Conservation (phyloP, 2,329 filamentous ascomycete genomes). For the Claviceps arundinis region DNA sequence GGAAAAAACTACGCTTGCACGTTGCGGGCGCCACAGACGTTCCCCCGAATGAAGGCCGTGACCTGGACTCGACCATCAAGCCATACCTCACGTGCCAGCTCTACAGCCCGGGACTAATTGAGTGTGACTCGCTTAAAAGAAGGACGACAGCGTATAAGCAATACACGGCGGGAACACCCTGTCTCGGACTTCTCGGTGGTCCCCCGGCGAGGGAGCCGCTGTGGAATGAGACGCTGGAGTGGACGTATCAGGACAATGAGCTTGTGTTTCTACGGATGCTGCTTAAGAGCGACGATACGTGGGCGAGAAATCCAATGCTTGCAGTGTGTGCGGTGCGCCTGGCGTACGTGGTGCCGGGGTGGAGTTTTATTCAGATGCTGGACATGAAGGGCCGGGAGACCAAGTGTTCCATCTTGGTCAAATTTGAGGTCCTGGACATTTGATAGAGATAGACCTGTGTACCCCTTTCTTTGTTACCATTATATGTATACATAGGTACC, state of each 20-base stretch:
- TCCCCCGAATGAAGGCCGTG: constrained; percentile 36
- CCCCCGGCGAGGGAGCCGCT: constrained; percentile 46
- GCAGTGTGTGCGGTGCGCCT: constrained; percentile 48
- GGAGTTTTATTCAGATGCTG: constrained; percentile 52
- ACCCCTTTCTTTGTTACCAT: constrained; percentile 3
- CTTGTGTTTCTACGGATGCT: constrained; percentile 50
- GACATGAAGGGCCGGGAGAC: constrained; percentile 53
- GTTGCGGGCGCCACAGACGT: constrained; percentile 50
- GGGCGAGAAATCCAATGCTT: constrained; percentile 47
- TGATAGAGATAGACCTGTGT: constrained; percentile 9
- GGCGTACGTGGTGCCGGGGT: constrained; percentile 40
- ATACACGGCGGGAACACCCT: constrained; percentile 41
- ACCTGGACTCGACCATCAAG: constrained; percentile 36
- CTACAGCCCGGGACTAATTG: constrained; percentile 40
- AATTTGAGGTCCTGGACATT: constrained; percentile 40
- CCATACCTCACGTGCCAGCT: constrained; percentile 55
- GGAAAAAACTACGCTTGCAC: constrained; percentile 40
- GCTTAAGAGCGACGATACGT: constrained; percentile 54
- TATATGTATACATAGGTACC: too few species aligned
- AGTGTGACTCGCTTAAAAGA: constrained; percentile 39
- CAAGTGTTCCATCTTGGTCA: constrained; percentile 46
- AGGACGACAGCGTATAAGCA: constrained; percentile 50
- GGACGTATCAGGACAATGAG: constrained; percentile 56
- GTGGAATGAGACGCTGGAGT: constrained; percentile 53
- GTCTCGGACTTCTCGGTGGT: constrained; percentile 29